Evolutionary conservation across 2,329 filamentous ascomycete species (phyloP).

Genomic region (Keithomyces neogunnii): DNA sequence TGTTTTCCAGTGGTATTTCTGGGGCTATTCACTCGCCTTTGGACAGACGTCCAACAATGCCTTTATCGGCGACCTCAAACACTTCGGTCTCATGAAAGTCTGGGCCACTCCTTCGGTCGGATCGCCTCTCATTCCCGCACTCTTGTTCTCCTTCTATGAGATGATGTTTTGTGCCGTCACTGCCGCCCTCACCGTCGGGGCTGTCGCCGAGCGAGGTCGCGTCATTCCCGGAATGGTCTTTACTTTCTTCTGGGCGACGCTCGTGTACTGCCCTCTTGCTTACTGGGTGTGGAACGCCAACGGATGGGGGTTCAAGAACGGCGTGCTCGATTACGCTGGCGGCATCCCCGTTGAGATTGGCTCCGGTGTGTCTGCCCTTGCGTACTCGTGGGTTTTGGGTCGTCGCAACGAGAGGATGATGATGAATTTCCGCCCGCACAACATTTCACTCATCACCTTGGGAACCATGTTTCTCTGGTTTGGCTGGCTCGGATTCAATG

Average conservation of each 20-base stretch:
- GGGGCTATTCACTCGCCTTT: conserved; percentile 95
- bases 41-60: conserved; percentile 72
- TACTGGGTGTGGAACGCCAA: conserved; percentile 97
- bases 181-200: conserved; percentile 81
- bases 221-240: conserved; percentile 93
- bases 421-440: conserved; percentile 98
- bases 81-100: conserved; percentile 83
- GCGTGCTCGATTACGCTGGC: conserved; percentile 92
- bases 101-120: conserved; percentile 79
- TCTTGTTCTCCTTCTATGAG: conserved; percentile 95
- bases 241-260: conserved; percentile 89
- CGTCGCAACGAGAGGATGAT: conserved; percentile 99
- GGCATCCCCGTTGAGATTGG: conserved; percentile 96
- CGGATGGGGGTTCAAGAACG: conserved; percentile 86
- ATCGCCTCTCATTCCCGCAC: conserved; percentile 76
- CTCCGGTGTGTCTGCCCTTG: conserved; percentile 85
- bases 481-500: conserved; percentile 98
- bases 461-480: conserved; percentile 97
- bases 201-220: conserved; percentile 88
- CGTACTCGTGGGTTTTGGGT: conserved; percentile 92
- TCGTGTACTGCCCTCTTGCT: conserved; percentile 94
- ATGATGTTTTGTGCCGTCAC: conserved; percentile 98
- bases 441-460: conserved; percentile 93
- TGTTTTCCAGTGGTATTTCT: conserved; percentile 99
- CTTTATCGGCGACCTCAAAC: conserved; percentile 83